phyloP scores from a whole-genome alignment of 2,329 filamentous ascomycete genomes.

The Ceratocystis diversiconidia region DNA sequence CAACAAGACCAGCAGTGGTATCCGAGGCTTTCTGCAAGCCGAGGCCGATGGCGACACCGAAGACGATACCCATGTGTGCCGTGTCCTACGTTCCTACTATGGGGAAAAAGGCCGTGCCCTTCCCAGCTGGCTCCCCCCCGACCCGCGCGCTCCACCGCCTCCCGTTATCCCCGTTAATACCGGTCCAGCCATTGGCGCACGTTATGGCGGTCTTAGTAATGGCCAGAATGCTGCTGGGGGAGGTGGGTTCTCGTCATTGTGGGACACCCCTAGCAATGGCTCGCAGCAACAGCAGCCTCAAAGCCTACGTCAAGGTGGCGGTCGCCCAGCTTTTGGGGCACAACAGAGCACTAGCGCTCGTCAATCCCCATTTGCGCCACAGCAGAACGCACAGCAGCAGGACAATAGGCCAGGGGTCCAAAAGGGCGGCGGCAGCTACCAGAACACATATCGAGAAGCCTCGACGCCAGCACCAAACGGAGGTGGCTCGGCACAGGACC shows the following conservation, averaged over 20 bases:
- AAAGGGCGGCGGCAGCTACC: constrained; percentile 8
- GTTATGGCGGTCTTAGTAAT: constrained; percentile 36
- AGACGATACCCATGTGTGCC: constrained; percentile 89
- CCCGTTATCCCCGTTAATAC: constrained; percentile 40
- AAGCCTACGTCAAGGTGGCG: constrained; percentile 27
- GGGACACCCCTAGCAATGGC: constrained; percentile 34
- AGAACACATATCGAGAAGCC: constrained; percentile 5
- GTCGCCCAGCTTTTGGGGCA: constrained; percentile 20
- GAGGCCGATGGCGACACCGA: constrained; percentile 59
- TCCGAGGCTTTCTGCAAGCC: constrained; percentile 54
- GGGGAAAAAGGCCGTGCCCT: constrained; percentile 69
- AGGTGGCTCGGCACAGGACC: constrained; percentile 55
- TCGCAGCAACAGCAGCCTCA: constrained; percentile 24
- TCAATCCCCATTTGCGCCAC: constrained; percentile 22
- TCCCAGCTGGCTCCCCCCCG: constrained; percentile 76
- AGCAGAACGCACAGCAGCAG: constrained; percentile 8
- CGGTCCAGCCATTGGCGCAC: constrained; percentile 36
- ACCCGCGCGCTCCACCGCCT: constrained; percentile 54
- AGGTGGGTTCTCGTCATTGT: constrained; percentile 40
- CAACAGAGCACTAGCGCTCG: constrained; percentile 21
- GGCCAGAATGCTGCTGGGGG: constrained; percentile 23
- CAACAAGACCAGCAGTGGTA: constrained; percentile 49
- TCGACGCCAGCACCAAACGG: constrained; percentile 39
- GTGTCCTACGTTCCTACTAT: constrained; percentile 87
- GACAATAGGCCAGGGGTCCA: constrained; percentile 17